phyloP scores from a whole-genome alignment of 73 alveolate genomes.

The Symbiodinium natans region DNA sequence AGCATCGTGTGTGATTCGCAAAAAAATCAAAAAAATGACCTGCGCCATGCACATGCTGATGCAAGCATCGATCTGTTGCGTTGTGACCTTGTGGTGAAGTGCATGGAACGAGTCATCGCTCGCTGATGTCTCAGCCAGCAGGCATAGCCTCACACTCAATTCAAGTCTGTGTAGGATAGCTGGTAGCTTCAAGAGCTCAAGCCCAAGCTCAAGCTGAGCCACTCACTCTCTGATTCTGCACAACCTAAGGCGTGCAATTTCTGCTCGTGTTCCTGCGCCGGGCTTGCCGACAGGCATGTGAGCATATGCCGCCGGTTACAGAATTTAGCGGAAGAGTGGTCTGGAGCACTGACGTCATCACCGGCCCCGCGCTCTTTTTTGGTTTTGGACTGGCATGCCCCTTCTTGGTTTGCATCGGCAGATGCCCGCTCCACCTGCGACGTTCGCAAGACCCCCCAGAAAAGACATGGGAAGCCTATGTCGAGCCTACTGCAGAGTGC shows the following conservation, averaged over 20 bases:
- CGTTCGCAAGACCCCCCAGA: no score
- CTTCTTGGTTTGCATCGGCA: neutral
- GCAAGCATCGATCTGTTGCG: no score
- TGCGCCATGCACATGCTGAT: no score
- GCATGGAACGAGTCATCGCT: neutral
- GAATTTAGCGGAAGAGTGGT: neutral
- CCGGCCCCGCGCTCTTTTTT: neutral
- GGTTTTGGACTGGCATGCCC: neutral
- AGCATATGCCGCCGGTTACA: neutral
- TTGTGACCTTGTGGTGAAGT: neutral
- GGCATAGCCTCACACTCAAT: neutral
- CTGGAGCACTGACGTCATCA: neutral
- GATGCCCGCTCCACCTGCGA: neutral
- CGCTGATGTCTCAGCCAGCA: neutral
- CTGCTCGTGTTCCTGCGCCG: constrained; percentile 60
- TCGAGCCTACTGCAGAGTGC: no score
- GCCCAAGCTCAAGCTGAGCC: neutral
- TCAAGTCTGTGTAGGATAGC: neutral
- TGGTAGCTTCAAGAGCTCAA: neutral
- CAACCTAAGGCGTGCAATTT: constrained; percentile 25
- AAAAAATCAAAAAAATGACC: no score
- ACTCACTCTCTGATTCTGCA: constrained; percentile 55
- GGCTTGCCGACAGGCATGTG: neutral
- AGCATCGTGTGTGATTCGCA: neutral
- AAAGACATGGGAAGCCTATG: no score